A percentile compares a stretch with the other conserved stretches of the same genome.
Conservation (phyloP, 129 eudicot species). For the Helianthus annuus region DNA sequence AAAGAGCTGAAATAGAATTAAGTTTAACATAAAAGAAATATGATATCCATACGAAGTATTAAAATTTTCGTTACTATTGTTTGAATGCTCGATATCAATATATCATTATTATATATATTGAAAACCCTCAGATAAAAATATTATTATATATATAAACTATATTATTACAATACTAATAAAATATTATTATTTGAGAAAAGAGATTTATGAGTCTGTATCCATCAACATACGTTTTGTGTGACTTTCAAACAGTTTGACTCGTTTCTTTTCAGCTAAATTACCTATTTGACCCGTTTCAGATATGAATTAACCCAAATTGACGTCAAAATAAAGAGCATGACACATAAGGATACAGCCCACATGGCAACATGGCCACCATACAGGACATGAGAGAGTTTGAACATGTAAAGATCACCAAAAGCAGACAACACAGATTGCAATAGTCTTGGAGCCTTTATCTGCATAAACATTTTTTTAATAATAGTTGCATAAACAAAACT, state of each 20-base stretch:
- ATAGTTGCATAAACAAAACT: background rate
- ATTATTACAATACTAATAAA: background rate
- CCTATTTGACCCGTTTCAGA: background rate
- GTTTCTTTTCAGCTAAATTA: background rate
- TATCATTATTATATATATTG: background rate
- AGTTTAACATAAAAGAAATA: background rate
- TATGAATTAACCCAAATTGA: background rate
- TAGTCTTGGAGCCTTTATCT: conserved; percentile 83
- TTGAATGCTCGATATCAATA: background rate
- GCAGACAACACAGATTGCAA: conserved; percentile 80
- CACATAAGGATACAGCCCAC: conserved; percentile 85
- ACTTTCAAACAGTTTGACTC: background rate
- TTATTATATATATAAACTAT: too few species aligned
- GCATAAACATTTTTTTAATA: conserved; percentile 15
- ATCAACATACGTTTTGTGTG: background rate
- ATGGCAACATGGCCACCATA: conserved; percentile 66
- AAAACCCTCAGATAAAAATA: background rate
- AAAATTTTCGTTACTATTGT: background rate
- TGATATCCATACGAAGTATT: background rate
- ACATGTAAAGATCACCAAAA: conserved; percentile 88
- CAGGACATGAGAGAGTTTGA: conserved; percentile 58
- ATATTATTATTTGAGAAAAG: background rate
- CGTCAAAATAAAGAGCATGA: conserved; percentile 13
- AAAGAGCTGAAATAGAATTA: conserved; percentile 71
- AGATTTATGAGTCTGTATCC: background rate